Percentiles rank a stretch among this genome's conserved stretches.
phyloP scores from a whole-genome alignment of 257 asterid species.

The Salvia splendens region DNA sequence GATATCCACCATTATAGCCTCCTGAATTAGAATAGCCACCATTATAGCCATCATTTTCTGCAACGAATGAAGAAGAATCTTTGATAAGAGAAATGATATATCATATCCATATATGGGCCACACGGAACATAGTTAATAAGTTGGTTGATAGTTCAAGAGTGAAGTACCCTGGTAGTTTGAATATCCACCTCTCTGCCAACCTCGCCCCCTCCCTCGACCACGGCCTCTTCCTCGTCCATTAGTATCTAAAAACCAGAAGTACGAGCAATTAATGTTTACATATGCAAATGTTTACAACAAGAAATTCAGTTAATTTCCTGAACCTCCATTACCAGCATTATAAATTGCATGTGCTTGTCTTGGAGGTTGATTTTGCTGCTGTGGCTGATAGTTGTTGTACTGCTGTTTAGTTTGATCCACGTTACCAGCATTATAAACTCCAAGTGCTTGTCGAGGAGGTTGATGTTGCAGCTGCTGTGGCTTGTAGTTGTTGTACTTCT shows the following conservation, averaged over 20 bases:
- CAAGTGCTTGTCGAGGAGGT: too few species aligned
- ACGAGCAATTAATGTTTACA: not conserved
- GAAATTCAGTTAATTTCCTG: not conserved
- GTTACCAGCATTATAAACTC: slow-evolving; percentile 6
- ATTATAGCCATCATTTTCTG: slow-evolving; percentile 48
- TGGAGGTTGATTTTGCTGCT: slow-evolving; percentile 57
- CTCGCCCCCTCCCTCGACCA: slow-evolving; percentile 89
- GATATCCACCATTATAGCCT: slow-evolving; percentile 26
- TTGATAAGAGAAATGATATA: not conserved
- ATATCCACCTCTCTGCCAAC: slow-evolving; percentile 92
- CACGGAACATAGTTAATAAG: not conserved
- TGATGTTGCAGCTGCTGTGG: too few species aligned
- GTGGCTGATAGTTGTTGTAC: slow-evolving; percentile 61
- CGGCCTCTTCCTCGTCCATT: slow-evolving; percentile 87
- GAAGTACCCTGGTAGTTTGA: slow-evolving; percentile 50
- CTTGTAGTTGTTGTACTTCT: not conserved
- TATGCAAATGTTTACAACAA: not conserved
- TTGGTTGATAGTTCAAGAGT: not conserved
- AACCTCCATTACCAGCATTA: slow-evolving; percentile 71
- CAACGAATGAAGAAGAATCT: not conserved
- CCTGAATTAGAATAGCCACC: slow-evolving; percentile 24
- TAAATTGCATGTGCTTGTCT: slow-evolving; percentile 60
- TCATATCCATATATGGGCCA: not conserved
- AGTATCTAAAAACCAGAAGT: slow-evolving; percentile 47
- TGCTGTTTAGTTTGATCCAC: slow-evolving; percentile 57